Evolutionary conservation across 768 basidiomycete species (phyloP).

Genomic region (Pulveroboletus sp.): DNA sequence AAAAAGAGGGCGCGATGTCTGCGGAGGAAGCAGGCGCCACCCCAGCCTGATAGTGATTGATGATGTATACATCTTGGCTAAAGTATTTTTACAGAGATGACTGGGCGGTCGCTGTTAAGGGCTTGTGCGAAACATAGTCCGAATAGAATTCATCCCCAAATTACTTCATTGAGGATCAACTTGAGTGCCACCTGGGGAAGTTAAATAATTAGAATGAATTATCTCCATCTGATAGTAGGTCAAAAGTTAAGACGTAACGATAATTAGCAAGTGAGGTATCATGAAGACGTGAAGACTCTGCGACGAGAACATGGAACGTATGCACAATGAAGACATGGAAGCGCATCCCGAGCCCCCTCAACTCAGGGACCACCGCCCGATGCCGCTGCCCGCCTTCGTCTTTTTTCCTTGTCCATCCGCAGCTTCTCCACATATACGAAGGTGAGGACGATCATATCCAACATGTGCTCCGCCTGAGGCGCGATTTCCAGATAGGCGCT

Average conservation of each 20-base stretch:
- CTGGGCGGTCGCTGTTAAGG: constrained; percentile 27
- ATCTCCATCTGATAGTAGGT: no score
- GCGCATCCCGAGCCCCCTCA: no score
- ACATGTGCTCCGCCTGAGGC: constrained; percentile 21
- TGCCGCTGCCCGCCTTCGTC: not conserved
- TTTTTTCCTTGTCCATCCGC: constrained; percentile 24
- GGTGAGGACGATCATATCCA: constrained; percentile 26
- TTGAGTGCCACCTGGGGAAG: no score
- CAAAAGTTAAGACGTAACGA: no score
- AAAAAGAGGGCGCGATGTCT: constrained; percentile 42
- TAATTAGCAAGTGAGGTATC: no score
- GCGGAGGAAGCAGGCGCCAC: constrained; percentile 68
- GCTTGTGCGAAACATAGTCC: no score
- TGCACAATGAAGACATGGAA: no score
- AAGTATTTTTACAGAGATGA: constrained; percentile 24
- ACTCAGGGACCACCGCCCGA: constrained; percentile 16
- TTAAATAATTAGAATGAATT: no score
- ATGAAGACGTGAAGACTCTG: no score
- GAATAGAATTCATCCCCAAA: no score
- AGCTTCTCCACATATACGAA: constrained; percentile 32
- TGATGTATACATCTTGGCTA: not conserved
- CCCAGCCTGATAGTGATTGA: constrained; percentile 61
- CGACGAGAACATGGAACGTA: no score
- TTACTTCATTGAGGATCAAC: no score
- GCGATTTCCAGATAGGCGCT: constrained; percentile 21